A percentile compares a stretch with the other conserved stretches of the same genome.
Conservation (phyloP, 352 stramenopile species). For the Globisporangium apiculatum region DNA sequence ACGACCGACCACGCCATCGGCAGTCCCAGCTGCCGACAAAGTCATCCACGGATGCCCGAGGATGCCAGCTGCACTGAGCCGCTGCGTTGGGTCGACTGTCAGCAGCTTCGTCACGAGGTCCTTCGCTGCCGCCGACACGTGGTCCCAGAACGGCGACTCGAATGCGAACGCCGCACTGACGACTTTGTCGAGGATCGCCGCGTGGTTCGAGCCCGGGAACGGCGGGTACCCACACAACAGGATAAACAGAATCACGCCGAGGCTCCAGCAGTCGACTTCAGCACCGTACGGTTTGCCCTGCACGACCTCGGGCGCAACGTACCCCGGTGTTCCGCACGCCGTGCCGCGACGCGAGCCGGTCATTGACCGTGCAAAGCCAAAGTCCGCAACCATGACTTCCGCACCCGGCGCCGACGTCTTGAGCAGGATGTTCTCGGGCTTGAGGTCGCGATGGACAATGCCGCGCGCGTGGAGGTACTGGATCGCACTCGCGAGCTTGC, state of each 20-base stretch:
- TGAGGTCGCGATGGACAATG: slow-evolving; percentile 90
- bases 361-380: slow-evolving; percentile 81
- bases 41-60: slow-evolving; percentile 79
- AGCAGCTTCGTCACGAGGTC: slow-evolving; percentile 93
- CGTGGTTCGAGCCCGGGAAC: slow-evolving; percentile 72
- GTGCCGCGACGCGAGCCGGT: slow-evolving; percentile 44
- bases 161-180: slow-evolving; percentile 89
- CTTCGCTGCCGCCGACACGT: slow-evolving; percentile 91
- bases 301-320: slow-evolving; percentile 94
- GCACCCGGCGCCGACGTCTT: slow-evolving; percentile 65
- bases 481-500: slow-evolving; percentile 88
- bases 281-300: slow-evolving; percentile 79
- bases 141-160: slow-evolving; percentile 90
- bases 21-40: no score
- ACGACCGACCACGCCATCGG: background rate
- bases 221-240: slow-evolving; percentile 90
- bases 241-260: slow-evolving; percentile 94
- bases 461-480: slow-evolving; percentile 90
- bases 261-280: slow-evolving; percentile 91
- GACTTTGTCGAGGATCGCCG: slow-evolving; percentile 64
- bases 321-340: slow-evolving; percentile 81
- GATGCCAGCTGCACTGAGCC: slow-evolving; percentile 61
- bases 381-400: slow-evolving; percentile 85
- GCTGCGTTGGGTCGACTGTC: slow-evolving; percentile 78
- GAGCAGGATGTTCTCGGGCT: slow-evolving; percentile 87